Conservation (phyloP, 805 yeast genomes). For the Komagataella pastoris region DNA sequence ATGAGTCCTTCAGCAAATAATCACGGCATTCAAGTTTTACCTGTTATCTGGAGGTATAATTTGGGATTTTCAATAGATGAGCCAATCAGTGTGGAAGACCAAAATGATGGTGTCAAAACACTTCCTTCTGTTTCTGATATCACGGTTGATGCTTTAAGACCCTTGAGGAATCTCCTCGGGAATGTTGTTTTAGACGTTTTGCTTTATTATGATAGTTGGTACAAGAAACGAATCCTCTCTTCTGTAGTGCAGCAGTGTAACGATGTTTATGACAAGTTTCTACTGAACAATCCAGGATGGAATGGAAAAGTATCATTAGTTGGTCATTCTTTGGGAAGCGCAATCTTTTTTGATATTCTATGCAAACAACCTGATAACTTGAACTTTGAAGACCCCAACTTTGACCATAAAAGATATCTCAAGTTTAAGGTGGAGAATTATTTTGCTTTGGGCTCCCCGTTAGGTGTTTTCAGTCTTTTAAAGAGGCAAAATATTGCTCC, state of each 20-base stretch:
- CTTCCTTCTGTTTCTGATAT: conserved; percentile 59
- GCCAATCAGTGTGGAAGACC: conserved; percentile 18
- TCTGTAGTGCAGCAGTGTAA: conserved; percentile 57
- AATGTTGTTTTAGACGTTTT: conserved; percentile 80
- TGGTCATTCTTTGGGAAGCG: conserved; percentile 90
- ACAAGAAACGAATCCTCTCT: conserved; percentile 44
- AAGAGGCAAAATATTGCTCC: conserved; percentile 48
- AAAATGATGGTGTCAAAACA: conserved; percentile 23
- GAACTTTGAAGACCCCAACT: conserved; percentile 9
- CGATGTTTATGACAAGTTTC: conserved; percentile 41
- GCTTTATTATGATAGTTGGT: conserved; percentile 62
- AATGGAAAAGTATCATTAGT: conserved; percentile 72
- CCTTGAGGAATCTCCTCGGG: conserved; percentile 68
- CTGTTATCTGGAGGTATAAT: conserved; percentile 84
- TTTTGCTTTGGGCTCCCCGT: conserved; percentile 82
- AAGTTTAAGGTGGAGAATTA: conserved; percentile 62
- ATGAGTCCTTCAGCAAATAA: conserved; percentile 5
- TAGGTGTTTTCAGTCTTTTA: conserved; percentile 73
- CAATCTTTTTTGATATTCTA: conserved; percentile 68
- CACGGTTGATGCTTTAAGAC: conserved; percentile 64
- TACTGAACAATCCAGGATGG: conserved; percentile 53
- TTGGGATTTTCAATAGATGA: conserved; percentile 44
- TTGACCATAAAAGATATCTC: conserved; percentile 25
- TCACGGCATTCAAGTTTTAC: conserved; percentile 55
- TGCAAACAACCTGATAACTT: conserved; percentile 28